Conservation (phyloP, 163 green algal genomes). For the Chlorella variabilis region DNA sequence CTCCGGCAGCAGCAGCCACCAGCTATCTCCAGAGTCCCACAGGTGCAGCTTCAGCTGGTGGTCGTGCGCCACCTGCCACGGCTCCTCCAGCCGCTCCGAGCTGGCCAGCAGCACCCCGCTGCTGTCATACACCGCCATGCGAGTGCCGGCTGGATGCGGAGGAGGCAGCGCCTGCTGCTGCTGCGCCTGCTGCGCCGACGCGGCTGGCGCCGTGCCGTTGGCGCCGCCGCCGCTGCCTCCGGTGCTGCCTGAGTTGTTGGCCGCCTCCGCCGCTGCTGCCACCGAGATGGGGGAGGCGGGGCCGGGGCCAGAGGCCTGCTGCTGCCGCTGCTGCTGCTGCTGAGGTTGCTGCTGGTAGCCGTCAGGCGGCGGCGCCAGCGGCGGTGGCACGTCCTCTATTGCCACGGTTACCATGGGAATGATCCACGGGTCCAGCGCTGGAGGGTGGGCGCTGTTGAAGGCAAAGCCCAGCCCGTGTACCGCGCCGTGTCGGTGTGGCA, state of each 20-base stretch:
- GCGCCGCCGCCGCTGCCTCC: not conserved
- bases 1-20: slow-evolving; percentile 7
- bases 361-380: too few species aligned
- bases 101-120: not conserved
- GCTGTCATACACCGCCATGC: slow-evolving; percentile 1
- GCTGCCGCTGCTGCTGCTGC: not conserved
- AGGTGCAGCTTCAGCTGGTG: not conserved
- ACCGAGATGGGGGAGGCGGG: too few species aligned
- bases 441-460: slow-evolving; percentile 1
- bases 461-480: not conserved
- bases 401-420: slow-evolving; percentile 1
- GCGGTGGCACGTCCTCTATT: slow-evolving; percentile 3
- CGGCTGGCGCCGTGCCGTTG: not conserved
- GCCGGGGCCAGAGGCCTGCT: not conserved
- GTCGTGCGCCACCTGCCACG: not conserved
- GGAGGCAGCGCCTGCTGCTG: not conserved
- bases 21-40: slow-evolving; percentile 6
- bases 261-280: too few species aligned
- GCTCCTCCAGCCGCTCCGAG: not conserved
- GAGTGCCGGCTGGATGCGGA: not conserved
- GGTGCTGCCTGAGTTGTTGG: too few species aligned
- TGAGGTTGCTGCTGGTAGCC: not conserved
- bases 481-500: not conserved
- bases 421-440: not conserved
- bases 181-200: not conserved